Base-by-base conservation (phyloP, 192 early-diverging fungal species). In the Coemansia sp. region DNA sequence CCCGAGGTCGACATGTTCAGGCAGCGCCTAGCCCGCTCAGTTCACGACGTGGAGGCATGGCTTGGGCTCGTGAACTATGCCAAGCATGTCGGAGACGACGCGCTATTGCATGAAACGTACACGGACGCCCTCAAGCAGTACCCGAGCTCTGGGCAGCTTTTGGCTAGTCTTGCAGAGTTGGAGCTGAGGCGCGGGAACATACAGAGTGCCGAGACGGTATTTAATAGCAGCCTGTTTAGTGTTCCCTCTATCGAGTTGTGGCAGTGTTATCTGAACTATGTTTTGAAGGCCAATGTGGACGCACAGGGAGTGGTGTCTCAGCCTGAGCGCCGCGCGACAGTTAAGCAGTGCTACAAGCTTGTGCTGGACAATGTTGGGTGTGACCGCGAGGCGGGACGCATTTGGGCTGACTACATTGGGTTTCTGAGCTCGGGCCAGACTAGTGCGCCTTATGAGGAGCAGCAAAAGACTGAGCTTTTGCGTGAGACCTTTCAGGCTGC, bases 171-270 rank as follows among this genome's bases (percentile, higher is more conserved):
- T 67, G 86, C 87, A 52, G 91, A 91, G 61, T 86, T 92, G 77
- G 95, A 98, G 76, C 85, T 93, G 53, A 87, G 88, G 58, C 84
- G 89, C 43, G 79, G 85, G 14, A 88, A 89, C 71, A 89, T 85
- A 61, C 88, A 88, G 48, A 77, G 87, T 62, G 88, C 95, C 12
- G 94, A 95, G 72, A 68, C 85, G n/a, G 77, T 98, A 20, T 98
- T 96, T 66, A 89, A 85, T 45, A 84, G 87, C 52, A 93, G 91
- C 69, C 85, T 97, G 53, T 85, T 86, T 55, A 85, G 83, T 48
- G 92, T 94, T n/a, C 85, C 89, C 6, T 90, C 90, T 9, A 90
- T 98, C 34, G 93, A 94, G 18, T 82, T 97, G 12, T 96, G 93
- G 91, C 86, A 89, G 56, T 88, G 88, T 63, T 98, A 98, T 76